Conservation (phyloP, 106 monocot species). For the Amphibolis antarctica region DNA sequence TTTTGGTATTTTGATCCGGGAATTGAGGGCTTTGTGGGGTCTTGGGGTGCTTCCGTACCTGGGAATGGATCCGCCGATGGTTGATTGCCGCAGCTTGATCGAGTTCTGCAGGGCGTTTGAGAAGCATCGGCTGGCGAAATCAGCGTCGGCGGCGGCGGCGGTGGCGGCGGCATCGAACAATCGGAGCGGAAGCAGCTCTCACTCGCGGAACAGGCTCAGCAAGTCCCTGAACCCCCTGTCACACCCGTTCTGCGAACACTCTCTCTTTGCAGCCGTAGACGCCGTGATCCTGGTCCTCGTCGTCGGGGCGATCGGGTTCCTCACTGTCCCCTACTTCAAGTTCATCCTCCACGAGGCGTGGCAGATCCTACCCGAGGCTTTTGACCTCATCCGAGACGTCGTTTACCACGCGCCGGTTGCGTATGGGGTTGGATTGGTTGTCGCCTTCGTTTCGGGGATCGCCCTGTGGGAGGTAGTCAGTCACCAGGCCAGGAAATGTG, state of each 20-base stretch:
- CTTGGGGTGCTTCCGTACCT: neutral
- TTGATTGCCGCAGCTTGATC: conserved; percentile 85
- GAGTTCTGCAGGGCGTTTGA: conserved; percentile 89
- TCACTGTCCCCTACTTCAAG: conserved; percentile 52
- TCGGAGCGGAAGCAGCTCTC: conserved; percentile 1
- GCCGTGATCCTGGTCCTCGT: conserved; percentile 46
- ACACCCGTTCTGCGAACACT: conserved; percentile 74
- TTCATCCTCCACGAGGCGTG: conserved; percentile 31
- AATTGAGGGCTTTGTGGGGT: too few species aligned
- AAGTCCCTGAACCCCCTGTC: conserved; percentile 47
- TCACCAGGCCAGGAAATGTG: conserved; percentile 63
- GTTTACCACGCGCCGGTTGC: conserved; percentile 34
- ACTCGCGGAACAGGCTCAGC: conserved; percentile 18
- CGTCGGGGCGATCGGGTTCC: conserved; percentile 46
- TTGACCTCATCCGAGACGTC: conserved; percentile 33
- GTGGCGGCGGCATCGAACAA: conserved; percentile 6
- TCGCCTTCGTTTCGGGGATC: conserved; percentile 16
- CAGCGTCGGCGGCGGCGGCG: conserved; percentile 5
- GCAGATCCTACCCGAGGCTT: conserved; percentile 21
- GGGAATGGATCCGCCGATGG: conserved; percentile 39
- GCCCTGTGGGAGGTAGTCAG: conserved; percentile 37
- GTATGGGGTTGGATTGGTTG: conserved; percentile 27
- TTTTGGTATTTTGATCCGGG: too few species aligned
- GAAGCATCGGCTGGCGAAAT: conserved; percentile 33
- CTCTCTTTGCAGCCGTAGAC: conserved; percentile 71